phyloP scores from a whole-genome alignment of 768 basidiomycete genomes.

The Termitomyces sp. region DNA sequence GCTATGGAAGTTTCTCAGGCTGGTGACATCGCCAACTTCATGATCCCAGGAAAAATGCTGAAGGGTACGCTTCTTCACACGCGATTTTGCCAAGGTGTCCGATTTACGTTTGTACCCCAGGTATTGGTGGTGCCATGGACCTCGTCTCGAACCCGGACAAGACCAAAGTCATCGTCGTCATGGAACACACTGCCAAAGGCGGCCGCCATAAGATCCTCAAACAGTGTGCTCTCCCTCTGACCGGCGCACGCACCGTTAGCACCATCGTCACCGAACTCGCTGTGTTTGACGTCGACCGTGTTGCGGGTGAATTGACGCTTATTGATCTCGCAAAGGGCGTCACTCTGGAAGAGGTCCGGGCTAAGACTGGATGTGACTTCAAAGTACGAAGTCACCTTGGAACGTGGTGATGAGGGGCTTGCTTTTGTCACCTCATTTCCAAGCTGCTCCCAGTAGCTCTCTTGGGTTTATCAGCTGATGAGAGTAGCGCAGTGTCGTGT shows the following conservation, averaged over 20 bases:
- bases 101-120: constrained; percentile 28
- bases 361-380: constrained; percentile 87
- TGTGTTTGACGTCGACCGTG: constrained; percentile 85
- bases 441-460: not conserved
- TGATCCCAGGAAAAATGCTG: constrained; percentile 94
- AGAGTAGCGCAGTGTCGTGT: not conserved
- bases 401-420: constrained; percentile 29
- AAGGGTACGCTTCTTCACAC: constrained; percentile 44
- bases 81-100: not conserved
- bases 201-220: constrained; percentile 86
- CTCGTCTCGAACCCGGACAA: constrained; percentile 94
- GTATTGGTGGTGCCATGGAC: constrained; percentile 96
- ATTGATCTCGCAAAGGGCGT: constrained; percentile 84
- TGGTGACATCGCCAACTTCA: constrained; percentile 96
- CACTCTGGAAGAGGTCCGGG: constrained; percentile 75
- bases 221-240: constrained; percentile 79
- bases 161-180: constrained; percentile 86
- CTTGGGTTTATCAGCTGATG: not conserved
- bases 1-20: constrained; percentile 94
- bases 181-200: constrained; percentile 89
- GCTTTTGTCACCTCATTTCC: not conserved
- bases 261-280: constrained; percentile 91
- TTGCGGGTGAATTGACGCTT: constrained; percentile 65
- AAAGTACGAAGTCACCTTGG: constrained; percentile 49
- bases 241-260: constrained; percentile 84